Evolutionary conservation across 345 rosid species (phyloP), one percentile per base, ranked within the genome.

Genomic region (Syzygium grande): DNA sequence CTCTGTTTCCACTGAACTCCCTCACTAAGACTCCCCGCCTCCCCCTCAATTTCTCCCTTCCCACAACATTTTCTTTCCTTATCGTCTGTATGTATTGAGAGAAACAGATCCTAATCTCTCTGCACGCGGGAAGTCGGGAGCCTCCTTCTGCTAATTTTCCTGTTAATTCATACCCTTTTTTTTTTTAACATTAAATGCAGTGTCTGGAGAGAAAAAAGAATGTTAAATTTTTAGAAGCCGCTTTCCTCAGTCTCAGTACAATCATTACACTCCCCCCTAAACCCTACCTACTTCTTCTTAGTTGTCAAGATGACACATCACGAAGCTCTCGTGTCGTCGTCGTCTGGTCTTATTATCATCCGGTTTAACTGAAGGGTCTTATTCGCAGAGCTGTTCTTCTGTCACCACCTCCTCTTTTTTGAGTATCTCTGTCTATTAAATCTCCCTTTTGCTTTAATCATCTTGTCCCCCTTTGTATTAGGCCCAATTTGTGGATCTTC

Each of bases 211-310:
- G 27, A 68, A 84, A 61, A 59, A 73, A 73, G 83, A 73, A 73
- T 19, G 83, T 73, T 21, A 73, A 73, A 73, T 23, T 52, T 89
- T 59, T 89, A 54, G 68, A 85, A 90, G 94, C 94, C 90, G 91
- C 90, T 91, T 89, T 90, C 90, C 89, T 84, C 92, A 93, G 93
- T 68, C 52, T 17, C 68, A 85, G 92, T 91, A 92, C 93, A 91
- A 91, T 91, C 88, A 94, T 93, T 85, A 90, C 92, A 77, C 85
- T 86, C 51, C 58, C 89, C 30, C 84, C 91, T 87, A 46, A 90
- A 90, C 91, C 91, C 90, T 86, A 51, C 43, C 59, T 1, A 61
- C 51, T 43, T 15, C 86, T 34, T 16, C 34, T 85, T 52, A 63
- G 65, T 43, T 85, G 73, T 43, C 83, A 73, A 73, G 83, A 38